These are phyloP conservation scores for Apiotrichum gamsii DNA, from an alignment of 1,284 basidiomycete genomes.

Conservation along the genomic window DNA sequence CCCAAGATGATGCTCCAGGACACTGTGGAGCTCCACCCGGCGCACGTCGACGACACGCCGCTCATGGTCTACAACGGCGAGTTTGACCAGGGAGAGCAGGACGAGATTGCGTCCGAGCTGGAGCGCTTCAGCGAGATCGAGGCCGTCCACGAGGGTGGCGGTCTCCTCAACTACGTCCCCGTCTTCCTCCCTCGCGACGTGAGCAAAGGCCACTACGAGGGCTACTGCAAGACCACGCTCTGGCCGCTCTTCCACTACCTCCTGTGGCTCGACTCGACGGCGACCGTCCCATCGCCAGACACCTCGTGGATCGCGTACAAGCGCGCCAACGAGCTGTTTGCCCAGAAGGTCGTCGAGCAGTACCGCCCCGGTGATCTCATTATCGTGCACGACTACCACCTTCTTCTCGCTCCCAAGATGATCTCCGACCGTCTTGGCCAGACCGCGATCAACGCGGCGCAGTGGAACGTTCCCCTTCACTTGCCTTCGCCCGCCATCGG, in stretches of 20 bases:
- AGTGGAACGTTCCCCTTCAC: constrained; percentile 15
- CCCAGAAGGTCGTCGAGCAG: constrained; percentile 64
- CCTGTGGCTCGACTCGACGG: constrained; percentile 81
- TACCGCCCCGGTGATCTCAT: constrained; percentile 85
- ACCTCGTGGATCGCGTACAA: constrained; percentile 76
- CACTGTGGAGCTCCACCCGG: constrained; percentile 20
- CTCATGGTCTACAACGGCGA: constrained; percentile 52
- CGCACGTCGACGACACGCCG: constrained; percentile 9
- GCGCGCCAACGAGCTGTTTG: constrained; percentile 80
- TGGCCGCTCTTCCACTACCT: constrained; percentile 99
- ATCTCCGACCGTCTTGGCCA: constrained; percentile 71
- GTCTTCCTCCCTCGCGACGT: constrained; percentile 88
- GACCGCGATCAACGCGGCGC: constrained; percentile 42
- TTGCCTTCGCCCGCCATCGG: constrained; percentile 18
- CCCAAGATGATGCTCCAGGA: constrained; percentile 17
- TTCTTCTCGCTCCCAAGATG: constrained; percentile 81
- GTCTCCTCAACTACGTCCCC: constrained; percentile 68
- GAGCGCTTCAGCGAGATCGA: constrained; percentile 58
- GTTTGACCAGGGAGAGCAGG: constrained; percentile 58
- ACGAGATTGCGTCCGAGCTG: constrained; percentile 59
- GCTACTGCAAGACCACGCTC: constrained; percentile 94
- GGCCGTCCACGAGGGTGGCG: constrained; percentile 49
- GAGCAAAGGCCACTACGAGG: constrained; percentile 90
- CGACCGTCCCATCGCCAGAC: constrained; percentile 55
- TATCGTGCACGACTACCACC: constrained; percentile 88